Evolutionary conservation across 805 yeast species (phyloP).

Genomic region (Yamadazyma akitaensis): DNA sequence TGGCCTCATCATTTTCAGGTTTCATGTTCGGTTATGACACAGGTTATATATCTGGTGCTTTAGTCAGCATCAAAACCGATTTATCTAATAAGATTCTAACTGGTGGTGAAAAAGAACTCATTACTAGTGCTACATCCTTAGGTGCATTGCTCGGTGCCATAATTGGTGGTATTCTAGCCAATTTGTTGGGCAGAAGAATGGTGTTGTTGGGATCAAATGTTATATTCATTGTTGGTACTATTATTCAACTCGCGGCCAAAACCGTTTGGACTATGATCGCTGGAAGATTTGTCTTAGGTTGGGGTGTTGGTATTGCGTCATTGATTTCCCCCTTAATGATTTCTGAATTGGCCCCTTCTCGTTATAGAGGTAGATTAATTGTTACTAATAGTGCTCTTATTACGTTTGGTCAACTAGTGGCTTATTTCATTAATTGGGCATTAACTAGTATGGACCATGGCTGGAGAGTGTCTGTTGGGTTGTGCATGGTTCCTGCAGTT

Average conservation of each 20-base stretch:
- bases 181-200: constrained; percentile 78
- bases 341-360: constrained; percentile 87
- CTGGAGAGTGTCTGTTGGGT: constrained; percentile 90
- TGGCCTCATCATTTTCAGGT: constrained; percentile 86
- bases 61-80: constrained; percentile 81
- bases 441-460: constrained; percentile 70
- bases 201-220: constrained; percentile 80
- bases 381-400: constrained; percentile 84
- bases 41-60: constrained; percentile 92
- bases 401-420: constrained; percentile 93
- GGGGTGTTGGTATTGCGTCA: constrained; percentile 95
- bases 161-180: constrained; percentile 79
- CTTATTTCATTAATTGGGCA: constrained; percentile 93
- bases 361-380: constrained; percentile 87
- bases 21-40: constrained; percentile 98
- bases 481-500: constrained; percentile 84
- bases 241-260: constrained; percentile 76
- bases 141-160: constrained; percentile 86
- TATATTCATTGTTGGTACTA: constrained; percentile 80
- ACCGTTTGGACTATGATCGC: constrained; percentile 87
- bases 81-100: constrained; percentile 56
- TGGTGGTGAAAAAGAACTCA: constrained; percentile 79
- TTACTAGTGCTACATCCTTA: constrained; percentile 91
- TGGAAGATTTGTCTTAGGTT: constrained; percentile 92
- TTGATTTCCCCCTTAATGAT: constrained; percentile 92